Evolutionary conservation across 495 filamentous ascomycete species (phyloP).

Genomic region (Penicillium atrosanguineum): DNA sequence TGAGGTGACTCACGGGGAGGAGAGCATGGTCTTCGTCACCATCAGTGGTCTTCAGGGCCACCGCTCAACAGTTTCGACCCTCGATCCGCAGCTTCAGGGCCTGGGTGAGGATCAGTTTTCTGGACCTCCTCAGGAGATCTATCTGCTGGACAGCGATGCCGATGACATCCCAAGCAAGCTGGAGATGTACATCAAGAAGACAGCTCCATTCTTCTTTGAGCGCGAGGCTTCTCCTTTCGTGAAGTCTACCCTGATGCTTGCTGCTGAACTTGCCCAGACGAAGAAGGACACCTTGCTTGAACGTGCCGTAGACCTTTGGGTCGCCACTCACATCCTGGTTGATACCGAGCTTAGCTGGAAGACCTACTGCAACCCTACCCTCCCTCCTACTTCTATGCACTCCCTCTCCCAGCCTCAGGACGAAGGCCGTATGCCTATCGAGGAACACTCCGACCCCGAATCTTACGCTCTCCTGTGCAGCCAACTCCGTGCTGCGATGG

Average conservation of each 20-base stretch:
- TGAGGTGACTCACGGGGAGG: constrained; percentile 67
- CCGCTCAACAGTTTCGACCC: constrained; percentile 40
- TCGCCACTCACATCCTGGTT: constrained; percentile 67
- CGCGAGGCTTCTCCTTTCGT: constrained; percentile 68
- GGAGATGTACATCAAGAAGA: constrained; percentile 67
- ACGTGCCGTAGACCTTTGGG: constrained; percentile 72
- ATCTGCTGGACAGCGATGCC: constrained; percentile 62
- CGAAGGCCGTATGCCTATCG: constrained; percentile 43
- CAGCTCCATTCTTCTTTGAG: constrained; percentile 58
- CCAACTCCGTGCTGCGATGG: constrained; percentile 71
- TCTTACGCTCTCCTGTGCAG: constrained; percentile 56
- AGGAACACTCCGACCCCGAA: constrained; percentile 42
- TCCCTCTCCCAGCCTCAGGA: constrained; percentile 39
- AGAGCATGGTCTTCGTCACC: constrained; percentile 50
- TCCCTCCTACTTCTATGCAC: constrained; percentile 42
- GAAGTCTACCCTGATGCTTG: constrained; percentile 60
- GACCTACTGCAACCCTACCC: constrained; percentile 51
- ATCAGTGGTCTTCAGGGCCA: constrained; percentile 51
- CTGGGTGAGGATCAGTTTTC: constrained; percentile 46
- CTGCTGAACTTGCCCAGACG: constrained; percentile 50
- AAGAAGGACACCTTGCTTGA: constrained; percentile 64
- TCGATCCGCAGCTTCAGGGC: constrained; percentile 54
- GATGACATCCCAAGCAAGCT: constrained; percentile 67
- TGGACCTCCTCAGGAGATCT: constrained; percentile 42
- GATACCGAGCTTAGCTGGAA: constrained; percentile 68